A percentile compares a stretch with the other conserved stretches of the same genome.
These are phyloP conservation scores for Phoma sp. DNA, from an alignment of 2,329 filamentous ascomycete species.

Conservation along the genomic window DNA sequence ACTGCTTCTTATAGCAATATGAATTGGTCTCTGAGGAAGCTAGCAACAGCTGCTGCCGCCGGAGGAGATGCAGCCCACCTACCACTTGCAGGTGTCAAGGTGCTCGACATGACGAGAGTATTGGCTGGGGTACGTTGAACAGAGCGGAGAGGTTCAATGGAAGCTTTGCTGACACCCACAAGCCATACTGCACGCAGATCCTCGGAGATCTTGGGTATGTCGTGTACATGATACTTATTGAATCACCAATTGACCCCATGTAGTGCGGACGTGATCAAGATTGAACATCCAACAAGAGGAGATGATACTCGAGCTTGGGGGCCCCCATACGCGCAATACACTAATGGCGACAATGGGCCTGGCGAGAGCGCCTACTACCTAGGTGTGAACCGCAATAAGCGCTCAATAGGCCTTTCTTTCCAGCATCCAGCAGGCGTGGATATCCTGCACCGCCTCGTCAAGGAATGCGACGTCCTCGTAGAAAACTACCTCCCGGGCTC, in stretches of 20 bases:
- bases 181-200: slow-evolving; percentile 98
- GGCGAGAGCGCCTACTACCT: slow-evolving; percentile 97
- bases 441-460: slow-evolving; percentile 83
- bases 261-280: slow-evolving; percentile 95
- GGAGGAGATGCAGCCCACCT: slow-evolving; percentile 55
- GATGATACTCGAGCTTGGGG: slow-evolving; percentile 98
- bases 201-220: slow-evolving; percentile 90
- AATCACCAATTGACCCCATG: slow-evolving; percentile 20
- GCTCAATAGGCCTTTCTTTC: slow-evolving; percentile 90
- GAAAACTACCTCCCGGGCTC: slow-evolving; percentile 95
- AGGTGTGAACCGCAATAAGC: slow-evolving; percentile 96
- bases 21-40: slow-evolving; percentile 36
- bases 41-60: slow-evolving; percentile 51
- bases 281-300: slow-evolving; percentile 77
- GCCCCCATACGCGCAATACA: slow-evolving; percentile 86
- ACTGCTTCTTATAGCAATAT: slow-evolving; percentile 6
- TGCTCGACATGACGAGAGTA: slow-evolving; percentile 96
- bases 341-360: slow-evolving; percentile 64
- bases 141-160: not conserved
- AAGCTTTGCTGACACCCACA: slow-evolving; percentile 25
- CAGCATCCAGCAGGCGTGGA: slow-evolving; percentile 82
- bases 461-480: slow-evolving; percentile 88
- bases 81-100: slow-evolving; percentile 83
- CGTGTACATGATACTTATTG: slow-evolving; percentile 35
- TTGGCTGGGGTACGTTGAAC: slow-evolving; percentile 77